Evolutionary conservation across 2,329 filamentous ascomycete species (phyloP), one percentile per base, ranked within the genome.

Genomic region (Phialophora macrospora): DNA sequence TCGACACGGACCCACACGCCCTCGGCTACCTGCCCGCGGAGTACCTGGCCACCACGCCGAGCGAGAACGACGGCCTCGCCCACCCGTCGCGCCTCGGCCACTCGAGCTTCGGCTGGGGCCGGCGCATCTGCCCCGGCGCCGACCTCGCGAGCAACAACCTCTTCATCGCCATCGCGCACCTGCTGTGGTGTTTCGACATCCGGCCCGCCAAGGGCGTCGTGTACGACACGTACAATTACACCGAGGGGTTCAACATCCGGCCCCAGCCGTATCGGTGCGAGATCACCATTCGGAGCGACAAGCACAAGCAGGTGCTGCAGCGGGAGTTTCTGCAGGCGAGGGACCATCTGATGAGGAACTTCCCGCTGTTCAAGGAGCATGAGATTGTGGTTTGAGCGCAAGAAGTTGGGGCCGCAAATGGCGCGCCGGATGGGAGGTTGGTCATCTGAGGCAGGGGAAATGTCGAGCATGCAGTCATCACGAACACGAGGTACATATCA

Each of bases 131-230:
- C 62, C 71, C 70, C 14, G 72, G 72, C 12, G 67, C 71, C 30
- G 65, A 72, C 62, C 63, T 72, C 20, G 68, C 65, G 5, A 67
- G 63, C 0, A 74, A 75, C 30, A 75, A 74, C 73, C 60, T 81
- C 75, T 70, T 85, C 71, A 83, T 87, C 66, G 85, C 84, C n/a
- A 83, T 87, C 64, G 81, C 83, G 0, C 76, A 84, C 34, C 83
- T 87, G 80, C 82, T 87, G 64, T 79, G 84, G 61, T 83, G 83
- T 2, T 84, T 83, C 3, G 83, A 84, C 59, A 76, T 86, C 51
- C 24, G 28, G 7, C 66, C 68, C 14, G 30, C 60, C 30, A 68
- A 68, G 38, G 67, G 63, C 24, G 57, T 52, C 28, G 60, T 67
- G 3, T 70, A 70, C 57, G 65, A 70, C 55, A 67, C 65, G 48